Conservation (phyloP, 208 protist species). For the Leishmania mexicana region DNA sequence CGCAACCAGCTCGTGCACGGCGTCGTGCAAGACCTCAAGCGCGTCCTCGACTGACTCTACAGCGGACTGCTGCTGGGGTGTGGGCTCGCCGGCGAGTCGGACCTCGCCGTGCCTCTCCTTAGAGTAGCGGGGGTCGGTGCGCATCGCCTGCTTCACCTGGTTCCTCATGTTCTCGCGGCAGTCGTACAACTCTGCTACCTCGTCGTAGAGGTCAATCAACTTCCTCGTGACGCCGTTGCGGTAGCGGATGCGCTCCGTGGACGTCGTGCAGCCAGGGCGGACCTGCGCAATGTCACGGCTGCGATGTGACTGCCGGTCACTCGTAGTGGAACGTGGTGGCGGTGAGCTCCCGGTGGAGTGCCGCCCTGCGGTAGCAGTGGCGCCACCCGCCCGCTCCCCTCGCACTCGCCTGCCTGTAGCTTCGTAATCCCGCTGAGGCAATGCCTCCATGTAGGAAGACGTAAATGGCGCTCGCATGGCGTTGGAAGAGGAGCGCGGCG, state of each 20-base stretch:
- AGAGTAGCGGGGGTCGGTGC: constrained; percentile 63
- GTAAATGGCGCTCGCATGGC: neutral
- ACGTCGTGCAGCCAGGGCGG: constrained; percentile 24
- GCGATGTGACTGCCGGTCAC: neutral
- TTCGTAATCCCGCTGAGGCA: neutral
- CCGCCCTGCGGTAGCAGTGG: neutral
- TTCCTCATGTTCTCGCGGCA: constrained; percentile 47
- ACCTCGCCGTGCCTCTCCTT: constrained; percentile 49
- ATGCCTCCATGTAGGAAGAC: neutral
- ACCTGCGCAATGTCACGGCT: constrained; percentile 18
- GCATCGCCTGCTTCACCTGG: constrained; percentile 66
- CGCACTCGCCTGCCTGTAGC: neutral
- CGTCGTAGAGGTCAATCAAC: constrained; percentile 65
- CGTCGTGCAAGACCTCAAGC: constrained; percentile 46
- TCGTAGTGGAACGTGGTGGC: neutral
- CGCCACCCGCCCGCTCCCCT: neutral
- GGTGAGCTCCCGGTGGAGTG: neutral
- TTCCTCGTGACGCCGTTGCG: constrained; percentile 59
- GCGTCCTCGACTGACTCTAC: constrained; percentile 39
- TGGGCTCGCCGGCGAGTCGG: constrained; percentile 38
- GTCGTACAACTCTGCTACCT: constrained; percentile 49
- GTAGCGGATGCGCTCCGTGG: constrained; percentile 38
- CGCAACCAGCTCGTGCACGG: constrained; percentile 63
- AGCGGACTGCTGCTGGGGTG: constrained; percentile 58
- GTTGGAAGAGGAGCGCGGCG: neutral